Percentiles rank a stretch among this genome's conserved stretches.
Evolutionary conservation across 768 basidiomycete species (phyloP).

Genomic region (Cystofilobasidium bisporidii): DNA sequence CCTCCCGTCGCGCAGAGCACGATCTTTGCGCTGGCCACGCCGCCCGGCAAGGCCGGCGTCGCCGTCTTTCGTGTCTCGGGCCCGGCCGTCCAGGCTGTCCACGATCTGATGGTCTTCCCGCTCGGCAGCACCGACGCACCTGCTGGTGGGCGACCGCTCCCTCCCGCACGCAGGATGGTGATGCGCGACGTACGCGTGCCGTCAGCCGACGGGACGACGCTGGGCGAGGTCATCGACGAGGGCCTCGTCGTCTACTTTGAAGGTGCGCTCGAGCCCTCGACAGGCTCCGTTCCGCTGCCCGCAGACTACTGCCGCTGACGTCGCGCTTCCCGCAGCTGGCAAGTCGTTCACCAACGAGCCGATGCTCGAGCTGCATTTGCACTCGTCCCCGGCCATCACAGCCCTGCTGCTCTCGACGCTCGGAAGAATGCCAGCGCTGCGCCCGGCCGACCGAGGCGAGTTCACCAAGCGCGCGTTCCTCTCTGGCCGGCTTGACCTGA

Average conservation of each 20-base stretch:
- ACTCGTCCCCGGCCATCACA: conserved; percentile 74
- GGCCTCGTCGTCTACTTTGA: conserved; percentile 73
- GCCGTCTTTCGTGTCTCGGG: conserved; percentile 77
- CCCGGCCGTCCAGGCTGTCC: conserved; percentile 57
- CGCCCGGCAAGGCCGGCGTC: conserved; percentile 73
- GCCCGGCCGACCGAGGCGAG: conserved; percentile 77
- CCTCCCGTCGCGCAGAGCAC: conserved; percentile 36
- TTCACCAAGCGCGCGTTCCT: conserved; percentile 77
- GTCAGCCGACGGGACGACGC: conserved; percentile 46
- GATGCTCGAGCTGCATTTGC: conserved; percentile 72
- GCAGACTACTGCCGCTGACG: background rate
- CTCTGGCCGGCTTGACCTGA: conserved; percentile 71
- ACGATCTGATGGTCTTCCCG: conserved; percentile 50
- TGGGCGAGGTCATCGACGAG: conserved; percentile 59
- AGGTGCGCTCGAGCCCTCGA: conserved; percentile 44
- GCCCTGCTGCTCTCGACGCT: conserved; percentile 59
- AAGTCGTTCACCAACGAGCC: conserved; percentile 76
- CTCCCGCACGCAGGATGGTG: conserved; percentile 58
- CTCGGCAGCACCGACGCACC: background rate
- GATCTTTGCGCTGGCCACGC: conserved; percentile 80
- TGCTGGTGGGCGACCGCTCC: conserved; percentile 32
- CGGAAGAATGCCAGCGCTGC: conserved; percentile 49
- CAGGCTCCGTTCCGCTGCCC: background rate
- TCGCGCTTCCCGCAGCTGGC: conserved; percentile 47
- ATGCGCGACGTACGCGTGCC: conserved; percentile 52